A percentile compares a stretch with the other conserved stretches of the same genome.
These are phyloP conservation scores for Gamsiella multidivaricata DNA, from an alignment of 192 early-diverging fungal species.

Conservation along the genomic window DNA sequence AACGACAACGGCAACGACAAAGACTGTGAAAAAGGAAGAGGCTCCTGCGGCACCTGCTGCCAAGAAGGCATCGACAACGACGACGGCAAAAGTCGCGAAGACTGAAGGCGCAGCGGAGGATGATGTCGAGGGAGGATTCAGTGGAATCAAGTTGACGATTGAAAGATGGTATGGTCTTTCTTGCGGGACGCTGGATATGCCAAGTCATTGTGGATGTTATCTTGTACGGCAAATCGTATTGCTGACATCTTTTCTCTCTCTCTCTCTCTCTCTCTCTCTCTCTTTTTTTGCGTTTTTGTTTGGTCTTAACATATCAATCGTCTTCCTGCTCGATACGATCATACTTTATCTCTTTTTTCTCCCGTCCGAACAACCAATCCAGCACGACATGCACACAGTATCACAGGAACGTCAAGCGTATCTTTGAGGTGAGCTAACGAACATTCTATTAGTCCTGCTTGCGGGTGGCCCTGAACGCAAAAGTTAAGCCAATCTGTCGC, in stretches of 20 bases:
- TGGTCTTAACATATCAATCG: background rate
- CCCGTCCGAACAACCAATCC: background rate
- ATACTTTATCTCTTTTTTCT: background rate
- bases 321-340: no score
- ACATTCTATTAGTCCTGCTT: no score
- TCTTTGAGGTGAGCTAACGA: conserved; percentile 12
- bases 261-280: background rate
- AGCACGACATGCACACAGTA: conserved; percentile 41
- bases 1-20: background rate
- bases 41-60: no score
- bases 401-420: conserved; percentile 19
- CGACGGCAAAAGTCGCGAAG: no score
- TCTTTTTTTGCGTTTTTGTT: background rate
- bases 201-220: no score
- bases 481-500: no score
- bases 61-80: no score
- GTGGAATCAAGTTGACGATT: conserved; percentile 25
- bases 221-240: no score
- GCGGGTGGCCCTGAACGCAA: no score
- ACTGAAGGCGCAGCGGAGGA: background rate
- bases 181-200: no score
- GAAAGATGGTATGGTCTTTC: conserved; percentile 30
- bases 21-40: no score
- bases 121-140: background rate
- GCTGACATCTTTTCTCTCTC: no score